These are phyloP conservation scores for Batkoa obscura DNA, from an alignment of 371 early-diverging fungal species.

Conservation along the genomic window DNA sequence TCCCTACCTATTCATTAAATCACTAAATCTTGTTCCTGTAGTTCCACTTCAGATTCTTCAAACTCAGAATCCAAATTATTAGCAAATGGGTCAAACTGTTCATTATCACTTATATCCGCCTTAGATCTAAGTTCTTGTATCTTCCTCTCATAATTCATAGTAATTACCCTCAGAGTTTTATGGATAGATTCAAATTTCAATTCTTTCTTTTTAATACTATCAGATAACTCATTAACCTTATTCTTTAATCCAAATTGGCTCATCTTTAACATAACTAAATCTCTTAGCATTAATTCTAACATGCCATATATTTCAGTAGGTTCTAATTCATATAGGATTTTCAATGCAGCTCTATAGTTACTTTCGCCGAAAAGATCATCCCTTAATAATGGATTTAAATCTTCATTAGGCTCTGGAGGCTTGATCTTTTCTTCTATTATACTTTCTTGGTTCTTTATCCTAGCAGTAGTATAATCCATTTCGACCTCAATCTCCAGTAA, in stretches of 20 bases:
- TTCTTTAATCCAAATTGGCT: background rate
- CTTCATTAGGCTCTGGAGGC: background rate
- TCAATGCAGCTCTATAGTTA: constrained; percentile 2
- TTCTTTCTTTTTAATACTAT: too few species aligned
- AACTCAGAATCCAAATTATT: too few species aligned
- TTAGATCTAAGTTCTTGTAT: background rate
- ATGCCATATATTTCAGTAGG: constrained; percentile 1
- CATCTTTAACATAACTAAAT: background rate
- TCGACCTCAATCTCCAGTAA: constrained; percentile 1
- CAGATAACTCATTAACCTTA: background rate
- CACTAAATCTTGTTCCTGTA: too few species aligned
- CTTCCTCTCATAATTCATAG: background rate
- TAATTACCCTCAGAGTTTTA: background rate
- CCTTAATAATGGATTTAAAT: background rate
- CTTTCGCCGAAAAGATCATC: constrained; percentile 4
- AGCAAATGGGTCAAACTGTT: too few species aligned
- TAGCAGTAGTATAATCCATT: constrained; percentile 2
- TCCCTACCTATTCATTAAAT: too few species aligned
- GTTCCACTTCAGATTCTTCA: too few species aligned
- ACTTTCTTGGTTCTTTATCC: background rate
- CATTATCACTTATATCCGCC: too few species aligned
- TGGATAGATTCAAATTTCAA: too few species aligned
- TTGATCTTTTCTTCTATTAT: background rate
- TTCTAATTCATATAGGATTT: constrained; percentile 4
- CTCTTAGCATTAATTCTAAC: constrained; percentile 2